Percentiles rank a stretch among this genome's conserved stretches.
These are phyloP conservation scores for Arthrobotrys pseudoclavata DNA, from an alignment of 2,329 filamentous ascomycete species.

Conservation along the genomic window DNA sequence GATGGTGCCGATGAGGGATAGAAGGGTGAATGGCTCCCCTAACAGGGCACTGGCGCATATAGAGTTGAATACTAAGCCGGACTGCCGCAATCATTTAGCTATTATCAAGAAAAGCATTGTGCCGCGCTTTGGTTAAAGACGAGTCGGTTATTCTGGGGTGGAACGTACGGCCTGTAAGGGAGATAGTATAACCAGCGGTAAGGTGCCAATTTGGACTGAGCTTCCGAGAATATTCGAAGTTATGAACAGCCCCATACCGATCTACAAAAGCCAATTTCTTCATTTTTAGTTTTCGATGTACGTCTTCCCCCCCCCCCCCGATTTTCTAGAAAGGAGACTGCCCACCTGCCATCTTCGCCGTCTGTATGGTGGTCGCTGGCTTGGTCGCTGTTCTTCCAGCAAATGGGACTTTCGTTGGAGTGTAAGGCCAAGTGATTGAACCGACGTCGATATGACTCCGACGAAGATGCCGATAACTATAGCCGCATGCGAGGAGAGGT, in stretches of 20 bases:
- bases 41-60: slow-evolving; percentile 95
- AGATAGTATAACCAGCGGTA: slow-evolving; percentile 92
- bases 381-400: slow-evolving; percentile 92
- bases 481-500: slow-evolving; percentile 81
- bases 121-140: not conserved
- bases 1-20: slow-evolving; percentile 90
- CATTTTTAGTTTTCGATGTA: not conserved
- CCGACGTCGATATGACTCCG: slow-evolving; percentile 90
- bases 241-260: slow-evolving; percentile 97
- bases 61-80: slow-evolving; percentile 97
- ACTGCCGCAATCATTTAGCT: slow-evolving; percentile 67
- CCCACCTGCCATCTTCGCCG: slow-evolving; percentile 86
- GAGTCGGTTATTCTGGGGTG: slow-evolving; percentile 30
- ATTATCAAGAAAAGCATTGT: not conserved
- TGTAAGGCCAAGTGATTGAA: slow-evolving; percentile 94
- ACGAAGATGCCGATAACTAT: slow-evolving; percentile 92
- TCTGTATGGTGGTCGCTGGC: slow-evolving; percentile 86
- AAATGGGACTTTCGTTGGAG: slow-evolving; percentile 98
- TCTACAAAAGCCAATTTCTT: slow-evolving; percentile 61
- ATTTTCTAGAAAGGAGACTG: slow-evolving; percentile 63
- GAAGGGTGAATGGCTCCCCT: slow-evolving; percentile 91
- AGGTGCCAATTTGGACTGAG: slow-evolving; percentile 95
- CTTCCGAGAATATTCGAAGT: slow-evolving; percentile 93
- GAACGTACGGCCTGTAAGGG: slow-evolving; percentile 82
- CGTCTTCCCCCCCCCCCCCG: not conserved